A percentile compares a stretch with the other conserved stretches of the same genome.
phyloP scores from a whole-genome alignment of 192 early-diverging fungal genomes.

The Coemansia sp. region DNA sequence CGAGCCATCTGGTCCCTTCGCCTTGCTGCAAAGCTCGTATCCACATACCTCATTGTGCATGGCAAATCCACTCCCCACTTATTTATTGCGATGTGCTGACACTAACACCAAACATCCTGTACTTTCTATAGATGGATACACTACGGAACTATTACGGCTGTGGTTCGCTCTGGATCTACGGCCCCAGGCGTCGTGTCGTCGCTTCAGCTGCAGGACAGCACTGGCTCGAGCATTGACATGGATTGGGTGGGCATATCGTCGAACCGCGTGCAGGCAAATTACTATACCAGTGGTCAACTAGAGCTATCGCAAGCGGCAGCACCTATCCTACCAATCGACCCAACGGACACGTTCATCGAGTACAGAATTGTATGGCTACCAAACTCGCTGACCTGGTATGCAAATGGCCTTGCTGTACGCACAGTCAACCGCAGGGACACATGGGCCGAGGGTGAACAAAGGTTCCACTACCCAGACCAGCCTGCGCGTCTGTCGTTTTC shows the following conservation, averaged over 20 bases:
- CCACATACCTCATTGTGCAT: neutral
- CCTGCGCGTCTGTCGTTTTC: constrained; percentile 59
- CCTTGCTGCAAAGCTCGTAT: neutral
- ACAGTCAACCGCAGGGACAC: constrained; percentile 55
- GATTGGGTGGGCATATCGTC: constrained; percentile 63
- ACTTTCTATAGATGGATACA: constrained; percentile 53
- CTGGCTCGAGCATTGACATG: constrained; percentile 65
- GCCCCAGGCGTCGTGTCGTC: constrained; percentile 63
- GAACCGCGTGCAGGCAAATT: constrained; percentile 64
- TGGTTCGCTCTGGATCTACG: constrained; percentile 59
- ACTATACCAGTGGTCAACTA: constrained; percentile 54
- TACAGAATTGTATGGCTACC: constrained; percentile 68
- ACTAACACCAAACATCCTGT: neutral
- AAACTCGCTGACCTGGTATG: constrained; percentile 61
- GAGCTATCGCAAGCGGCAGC: constrained; percentile 35
- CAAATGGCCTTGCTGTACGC: constrained; percentile 59
- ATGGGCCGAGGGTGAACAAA: constrained; percentile 52
- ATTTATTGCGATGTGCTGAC: neutral
- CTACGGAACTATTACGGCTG: constrained; percentile 62
- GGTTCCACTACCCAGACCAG: constrained; percentile 54
- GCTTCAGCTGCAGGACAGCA: constrained; percentile 59
- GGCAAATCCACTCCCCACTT: neutral
- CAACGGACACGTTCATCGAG: constrained; percentile 53
- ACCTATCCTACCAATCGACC: constrained; percentile 30
- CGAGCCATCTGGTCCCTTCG: neutral